Conservation (phyloP, 441 rosid genomes). For the Melastoma candidum region DNA sequence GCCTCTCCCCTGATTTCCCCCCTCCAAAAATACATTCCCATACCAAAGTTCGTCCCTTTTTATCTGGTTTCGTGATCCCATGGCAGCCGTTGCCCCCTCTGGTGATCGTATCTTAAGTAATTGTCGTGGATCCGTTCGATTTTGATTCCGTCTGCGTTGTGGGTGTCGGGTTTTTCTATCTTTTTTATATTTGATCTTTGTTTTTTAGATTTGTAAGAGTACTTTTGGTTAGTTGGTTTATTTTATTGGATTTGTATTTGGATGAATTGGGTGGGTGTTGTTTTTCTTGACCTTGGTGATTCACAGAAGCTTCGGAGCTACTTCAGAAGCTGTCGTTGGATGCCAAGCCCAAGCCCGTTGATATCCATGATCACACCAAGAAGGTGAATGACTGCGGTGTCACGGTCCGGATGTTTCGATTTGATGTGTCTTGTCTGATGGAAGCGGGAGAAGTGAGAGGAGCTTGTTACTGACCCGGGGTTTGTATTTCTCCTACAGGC, state of each 20-base stretch:
- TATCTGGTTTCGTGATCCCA: background rate
- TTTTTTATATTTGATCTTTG: no score
- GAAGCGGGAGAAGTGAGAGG: background rate
- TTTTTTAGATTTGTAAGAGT: no score
- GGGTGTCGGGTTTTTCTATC: no score
- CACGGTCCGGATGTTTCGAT: background rate
- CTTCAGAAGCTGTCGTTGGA: conserved; percentile 72
- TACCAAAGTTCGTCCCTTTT: no score
- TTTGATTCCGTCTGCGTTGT: background rate
- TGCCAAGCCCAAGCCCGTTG: conserved; percentile 50
- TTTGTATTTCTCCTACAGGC: conserved; percentile 20
- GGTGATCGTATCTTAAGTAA: conserved; percentile 45
- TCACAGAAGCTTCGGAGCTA: conserved; percentile 67
- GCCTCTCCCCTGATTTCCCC: no score
- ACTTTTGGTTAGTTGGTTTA: background rate
- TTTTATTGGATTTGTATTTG: background rate
- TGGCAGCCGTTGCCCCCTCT: conserved; percentile 16
- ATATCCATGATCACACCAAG: conserved; percentile 66
- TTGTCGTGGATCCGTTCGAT: conserved; percentile 9
- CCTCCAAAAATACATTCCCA: no score
- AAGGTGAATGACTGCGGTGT: conserved; percentile 27
- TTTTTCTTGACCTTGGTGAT: conserved; percentile 36
- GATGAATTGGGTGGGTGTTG: background rate
- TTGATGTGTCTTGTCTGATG: background rate
- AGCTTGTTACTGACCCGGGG: background rate